Evolutionary conservation across 768 basidiomycete genomes (phyloP), one percentile per base, ranked within the genome.

Genomic region (Tulasnella sp.): DNA sequence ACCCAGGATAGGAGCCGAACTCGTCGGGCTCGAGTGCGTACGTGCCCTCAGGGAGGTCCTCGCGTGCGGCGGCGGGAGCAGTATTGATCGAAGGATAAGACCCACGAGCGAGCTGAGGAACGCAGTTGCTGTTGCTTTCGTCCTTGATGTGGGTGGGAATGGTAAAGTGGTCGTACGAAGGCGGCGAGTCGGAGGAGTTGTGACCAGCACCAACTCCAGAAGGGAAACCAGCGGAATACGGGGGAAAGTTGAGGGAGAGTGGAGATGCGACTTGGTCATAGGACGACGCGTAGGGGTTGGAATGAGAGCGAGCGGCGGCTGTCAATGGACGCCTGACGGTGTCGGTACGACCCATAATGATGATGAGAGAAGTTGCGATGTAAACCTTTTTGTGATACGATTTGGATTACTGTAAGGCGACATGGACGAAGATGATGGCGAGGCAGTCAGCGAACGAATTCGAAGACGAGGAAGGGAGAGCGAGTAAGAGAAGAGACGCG

Each of bases 1-100:
- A 80, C 1, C 83, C 83, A 19, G 76, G 65, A 54, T 69, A 67
- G 41, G 51, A 47, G 27, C 61, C 61, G 44, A 5, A 49, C 56
- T 58, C 56, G 56, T 58, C 56, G 56, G 56, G 56, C 24, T 58
- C 56, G 29, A 58, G 56, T 17, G 56, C 26, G 48, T 58, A 58
- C 44, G 56, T 58, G 47, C 45, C 47, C n/a, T 58, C 54, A n/a
- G 54, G 38, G 24, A 41, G 38, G 19, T 56, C 54, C 9, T 32
- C 32, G 51, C 29, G 30, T 3, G 51, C 30, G 54, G 32, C 42
- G 34, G 44, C 21, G 34, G 54, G 23, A 42, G 29, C 24, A 42
- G 23, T 21, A 42, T 24, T 23, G 54, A 23, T 32, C 10, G 54
- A 56, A n/a, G 42, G 34, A 30, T 38, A 21, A 38, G 51, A 38